Conservation (phyloP, 495 filamentous ascomycete species). For the Xylaria sp. region DNA sequence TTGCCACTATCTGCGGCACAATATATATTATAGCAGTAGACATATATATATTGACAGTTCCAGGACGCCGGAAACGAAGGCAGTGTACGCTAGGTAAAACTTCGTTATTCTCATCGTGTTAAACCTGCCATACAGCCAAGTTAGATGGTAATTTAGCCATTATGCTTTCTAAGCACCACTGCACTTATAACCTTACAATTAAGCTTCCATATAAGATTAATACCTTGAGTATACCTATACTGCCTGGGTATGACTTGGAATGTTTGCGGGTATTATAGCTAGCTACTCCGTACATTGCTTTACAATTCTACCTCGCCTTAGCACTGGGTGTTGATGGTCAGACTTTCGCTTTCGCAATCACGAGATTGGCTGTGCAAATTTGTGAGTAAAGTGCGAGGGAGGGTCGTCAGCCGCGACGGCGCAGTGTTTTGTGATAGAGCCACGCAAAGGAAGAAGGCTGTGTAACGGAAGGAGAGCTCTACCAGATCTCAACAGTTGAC, state of each 20-base stretch:
- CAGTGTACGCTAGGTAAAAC: neutral
- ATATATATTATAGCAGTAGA: too few species aligned
- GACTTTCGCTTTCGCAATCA: neutral
- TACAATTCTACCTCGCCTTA: slow-evolving; percentile 7
- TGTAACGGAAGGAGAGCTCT: neutral
- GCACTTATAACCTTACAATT: neutral
- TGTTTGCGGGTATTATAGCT: neutral
- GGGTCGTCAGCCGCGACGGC: neutral
- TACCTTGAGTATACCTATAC: too few species aligned
- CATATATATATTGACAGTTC: too few species aligned
- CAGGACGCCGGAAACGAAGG: too few species aligned
- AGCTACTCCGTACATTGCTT: too few species aligned
- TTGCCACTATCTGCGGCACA: too few species aligned
- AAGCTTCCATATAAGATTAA: neutral
- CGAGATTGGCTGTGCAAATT: neutral
- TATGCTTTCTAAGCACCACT: neutral
- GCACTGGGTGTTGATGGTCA: neutral
- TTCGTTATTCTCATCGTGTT: neutral
- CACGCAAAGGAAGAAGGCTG: slow-evolving; percentile 2
- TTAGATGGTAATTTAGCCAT: neutral
- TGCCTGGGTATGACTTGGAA: neutral
- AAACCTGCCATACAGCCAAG: neutral
- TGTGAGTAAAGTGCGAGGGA: neutral
- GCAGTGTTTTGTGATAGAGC: neutral
- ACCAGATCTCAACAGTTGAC: slow-evolving; percentile 10